phyloP scores from a whole-genome alignment of 1,284 basidiomycete genomes.

The Inonotus hispidus region DNA sequence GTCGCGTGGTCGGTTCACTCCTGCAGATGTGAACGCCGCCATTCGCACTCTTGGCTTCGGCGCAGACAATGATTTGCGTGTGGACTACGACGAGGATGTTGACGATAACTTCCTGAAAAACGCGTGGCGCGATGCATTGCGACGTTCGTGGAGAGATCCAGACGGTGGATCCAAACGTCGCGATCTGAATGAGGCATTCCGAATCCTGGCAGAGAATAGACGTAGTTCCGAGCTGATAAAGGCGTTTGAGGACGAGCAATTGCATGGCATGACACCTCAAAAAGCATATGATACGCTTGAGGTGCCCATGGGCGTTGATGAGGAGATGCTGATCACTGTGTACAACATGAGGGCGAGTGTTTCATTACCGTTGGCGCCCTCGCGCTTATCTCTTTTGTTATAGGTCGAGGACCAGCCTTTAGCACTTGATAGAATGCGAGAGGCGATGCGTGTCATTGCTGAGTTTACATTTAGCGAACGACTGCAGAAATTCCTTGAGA shows the following conservation, averaged over 20 bases:
- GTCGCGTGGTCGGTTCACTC: conserved; percentile 57
- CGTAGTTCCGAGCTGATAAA: conserved; percentile 44
- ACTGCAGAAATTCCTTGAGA: conserved; percentile 58
- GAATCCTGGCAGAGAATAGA: conserved; percentile 55
- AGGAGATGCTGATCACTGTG: conserved; percentile 69
- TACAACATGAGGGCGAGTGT: conserved; percentile 65
- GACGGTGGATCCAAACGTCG: conserved; percentile 39
- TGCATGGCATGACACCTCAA: conserved; percentile 60
- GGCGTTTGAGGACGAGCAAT: conserved; percentile 49
- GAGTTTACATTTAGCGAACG: conserved; percentile 71
- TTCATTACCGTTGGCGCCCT: neutral
- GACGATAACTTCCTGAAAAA: conserved; percentile 61
- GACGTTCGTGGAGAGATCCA: conserved; percentile 54
- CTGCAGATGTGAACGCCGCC: conserved; percentile 45
- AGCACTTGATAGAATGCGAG: conserved; percentile 58
- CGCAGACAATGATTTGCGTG: conserved; percentile 44
- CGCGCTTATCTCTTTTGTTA: conserved; percentile 16
- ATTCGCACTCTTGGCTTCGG: conserved; percentile 60
- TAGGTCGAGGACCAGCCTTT: conserved; percentile 68
- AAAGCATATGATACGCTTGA: conserved; percentile 73
- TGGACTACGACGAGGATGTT: conserved; percentile 63
- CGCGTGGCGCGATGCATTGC: conserved; percentile 62
- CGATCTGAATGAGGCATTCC: conserved; percentile 58
- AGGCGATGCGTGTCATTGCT: conserved; percentile 62
- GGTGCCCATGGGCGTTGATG: conserved; percentile 64